Conservation (phyloP, 352 stramenopile species). For the Pythium volutum region DNA sequence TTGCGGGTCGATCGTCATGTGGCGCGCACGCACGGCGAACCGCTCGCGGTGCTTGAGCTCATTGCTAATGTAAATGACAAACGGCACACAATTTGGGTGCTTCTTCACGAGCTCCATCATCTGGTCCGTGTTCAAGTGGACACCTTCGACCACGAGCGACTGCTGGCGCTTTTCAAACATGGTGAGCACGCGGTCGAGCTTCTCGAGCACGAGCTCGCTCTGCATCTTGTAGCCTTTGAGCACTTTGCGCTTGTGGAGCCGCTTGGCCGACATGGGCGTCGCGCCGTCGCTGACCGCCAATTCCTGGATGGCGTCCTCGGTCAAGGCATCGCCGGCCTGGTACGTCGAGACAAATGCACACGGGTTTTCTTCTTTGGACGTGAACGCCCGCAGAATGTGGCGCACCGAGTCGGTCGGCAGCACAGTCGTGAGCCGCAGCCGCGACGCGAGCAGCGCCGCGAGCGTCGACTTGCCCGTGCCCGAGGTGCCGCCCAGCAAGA, state of each 20-base stretch:
- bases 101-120: conserved; percentile 74
- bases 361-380: conserved; percentile 74
- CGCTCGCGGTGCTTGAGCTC: conserved; percentile 85
- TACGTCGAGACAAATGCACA: conserved; percentile 87
- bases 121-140: conserved; percentile 84
- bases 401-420: conserved; percentile 84
- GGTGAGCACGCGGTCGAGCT: conserved; percentile 76
- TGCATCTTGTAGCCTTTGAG: conserved; percentile 83
- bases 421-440: conserved; percentile 79
- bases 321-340: conserved; percentile 78
- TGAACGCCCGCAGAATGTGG: conserved; percentile 78
- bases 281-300: conserved; percentile 26
- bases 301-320: conserved; percentile 45
- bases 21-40: conserved; percentile 76
- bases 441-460: conserved; percentile 69
- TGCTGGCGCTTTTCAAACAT: conserved; percentile 84
- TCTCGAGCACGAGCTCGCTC: conserved; percentile 77
- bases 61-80: conserved; percentile 89
- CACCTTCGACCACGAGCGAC: conserved; percentile 83
- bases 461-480: conserved; percentile 86
- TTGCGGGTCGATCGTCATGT: conserved; percentile 89
- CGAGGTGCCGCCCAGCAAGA: conserved; percentile 83
- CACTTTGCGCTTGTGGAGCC: conserved; percentile 80
- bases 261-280: conserved; percentile 57
- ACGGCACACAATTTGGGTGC: conserved; percentile 83